Evolutionary conservation across 2,329 filamentous ascomycete genomes (phyloP).

Genomic region (Grosmannia penicillata): DNA sequence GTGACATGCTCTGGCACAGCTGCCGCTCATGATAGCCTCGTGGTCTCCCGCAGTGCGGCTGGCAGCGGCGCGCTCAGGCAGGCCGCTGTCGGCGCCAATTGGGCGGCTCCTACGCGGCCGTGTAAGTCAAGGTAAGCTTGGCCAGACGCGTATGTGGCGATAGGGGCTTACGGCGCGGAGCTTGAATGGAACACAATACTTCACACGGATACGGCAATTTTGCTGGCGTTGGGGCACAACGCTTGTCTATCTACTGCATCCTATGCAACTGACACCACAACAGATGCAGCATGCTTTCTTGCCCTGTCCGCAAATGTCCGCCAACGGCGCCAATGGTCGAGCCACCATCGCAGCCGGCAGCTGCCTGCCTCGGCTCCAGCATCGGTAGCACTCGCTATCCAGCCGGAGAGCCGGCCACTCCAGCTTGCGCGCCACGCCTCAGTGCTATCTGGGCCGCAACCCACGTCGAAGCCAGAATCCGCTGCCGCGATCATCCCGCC

Average conservation of each 20-base stretch:
- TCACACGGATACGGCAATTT: too few species aligned
- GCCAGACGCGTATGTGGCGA: too few species aligned
- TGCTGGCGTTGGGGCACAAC: too few species aligned
- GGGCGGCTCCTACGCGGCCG: not conserved
- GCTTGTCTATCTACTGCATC: too few species aligned
- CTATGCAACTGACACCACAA: not conserved
- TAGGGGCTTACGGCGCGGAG: too few species aligned
- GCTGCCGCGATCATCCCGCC: slow-evolving; percentile 19
- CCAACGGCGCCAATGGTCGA: slow-evolving; percentile 19
- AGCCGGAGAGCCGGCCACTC: slow-evolving; percentile 16
- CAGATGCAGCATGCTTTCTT: not conserved
- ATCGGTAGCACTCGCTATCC: slow-evolving; percentile 12
- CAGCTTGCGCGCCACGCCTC: slow-evolving; percentile 25
- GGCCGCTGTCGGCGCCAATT: not conserved
- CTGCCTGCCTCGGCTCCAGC: slow-evolving; percentile 1
- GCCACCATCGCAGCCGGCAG: slow-evolving; percentile 12
- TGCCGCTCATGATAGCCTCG: not conserved
- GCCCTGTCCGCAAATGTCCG: not conserved
- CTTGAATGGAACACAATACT: too few species aligned
- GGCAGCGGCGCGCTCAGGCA: not conserved
- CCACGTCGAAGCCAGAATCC: slow-evolving; percentile 7
- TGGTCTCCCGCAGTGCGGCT: slow-evolving; percentile 1
- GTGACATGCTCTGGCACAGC: not conserved
- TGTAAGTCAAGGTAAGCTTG: not conserved
- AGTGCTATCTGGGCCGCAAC: slow-evolving; percentile 15